Conservation (phyloP, 495 filamentous ascomycete genomes). For the Daldinia childiae region DNA sequence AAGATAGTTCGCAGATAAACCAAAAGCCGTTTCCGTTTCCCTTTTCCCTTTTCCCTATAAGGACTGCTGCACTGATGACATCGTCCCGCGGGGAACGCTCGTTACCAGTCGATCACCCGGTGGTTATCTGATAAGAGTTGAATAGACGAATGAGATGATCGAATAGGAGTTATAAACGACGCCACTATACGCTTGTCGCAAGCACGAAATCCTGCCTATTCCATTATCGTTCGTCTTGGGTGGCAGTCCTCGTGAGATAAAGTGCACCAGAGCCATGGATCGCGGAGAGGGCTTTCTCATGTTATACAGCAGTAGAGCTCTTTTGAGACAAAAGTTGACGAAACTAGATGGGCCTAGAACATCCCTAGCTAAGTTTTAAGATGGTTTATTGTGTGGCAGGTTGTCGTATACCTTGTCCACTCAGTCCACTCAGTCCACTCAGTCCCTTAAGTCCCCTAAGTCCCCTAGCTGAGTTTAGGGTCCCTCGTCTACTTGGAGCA, state of each 20-base stretch:
- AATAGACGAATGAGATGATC: constrained; percentile 37
- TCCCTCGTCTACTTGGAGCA: constrained; percentile 31
- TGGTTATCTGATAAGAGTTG: constrained; percentile 44
- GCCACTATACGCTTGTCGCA: constrained; percentile 37
- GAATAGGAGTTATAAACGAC: constrained; percentile 25
- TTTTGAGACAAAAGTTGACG: constrained; percentile 36
- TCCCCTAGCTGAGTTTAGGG: constrained; percentile 22
- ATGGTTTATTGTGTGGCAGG: constrained; percentile 38
- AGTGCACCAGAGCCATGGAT: constrained; percentile 34
- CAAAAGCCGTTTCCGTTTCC: constrained; percentile 36
- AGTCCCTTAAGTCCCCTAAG: constrained; percentile 3
- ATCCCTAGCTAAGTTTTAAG: constrained; percentile 36
- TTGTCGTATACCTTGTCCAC: constrained; percentile 31
- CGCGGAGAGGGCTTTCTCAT: constrained; percentile 28
- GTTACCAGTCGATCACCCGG: constrained; percentile 43
- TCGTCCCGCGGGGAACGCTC: constrained; percentile 40
- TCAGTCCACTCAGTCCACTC: constrained; percentile 7
- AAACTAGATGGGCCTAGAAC: constrained; percentile 37
- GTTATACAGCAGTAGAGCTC: constrained; percentile 21
- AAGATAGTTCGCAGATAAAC: constrained; percentile 46
- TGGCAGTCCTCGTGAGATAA: constrained; percentile 36
- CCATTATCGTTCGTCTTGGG: constrained; percentile 25
- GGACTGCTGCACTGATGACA: constrained; percentile 42
- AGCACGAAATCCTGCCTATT: constrained; percentile 32
- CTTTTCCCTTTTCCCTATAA: constrained; percentile 38